These are phyloP conservation scores for Endocalyx cinctus DNA, from an alignment of 2,329 filamentous ascomycete genomes.

Conservation along the genomic window DNA sequence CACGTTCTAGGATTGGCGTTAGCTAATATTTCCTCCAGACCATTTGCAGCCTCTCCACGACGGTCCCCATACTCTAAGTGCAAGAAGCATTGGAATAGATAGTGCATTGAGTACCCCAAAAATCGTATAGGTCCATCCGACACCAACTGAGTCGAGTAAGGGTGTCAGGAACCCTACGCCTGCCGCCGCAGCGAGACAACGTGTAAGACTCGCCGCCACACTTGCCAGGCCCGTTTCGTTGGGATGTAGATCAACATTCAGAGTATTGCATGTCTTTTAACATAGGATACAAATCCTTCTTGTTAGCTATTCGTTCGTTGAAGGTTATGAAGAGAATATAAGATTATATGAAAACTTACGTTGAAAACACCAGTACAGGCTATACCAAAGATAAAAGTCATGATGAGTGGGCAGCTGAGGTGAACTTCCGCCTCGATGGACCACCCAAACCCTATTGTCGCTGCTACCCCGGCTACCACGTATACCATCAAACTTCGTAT, in stretches of 20 bases:
- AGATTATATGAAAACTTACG: not conserved
- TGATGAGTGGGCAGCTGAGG: not conserved
- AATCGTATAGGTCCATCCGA: not conserved
- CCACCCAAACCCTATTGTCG: not conserved
- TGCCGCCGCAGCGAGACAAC: not conserved
- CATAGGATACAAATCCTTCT: not conserved
- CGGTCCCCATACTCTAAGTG: not conserved
- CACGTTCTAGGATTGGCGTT: no score
- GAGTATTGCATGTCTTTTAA: not conserved
- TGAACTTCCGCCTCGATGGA: not conserved
- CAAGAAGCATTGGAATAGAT: not conserved
- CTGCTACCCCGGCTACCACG: not conserved
- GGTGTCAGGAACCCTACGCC: not conserved
- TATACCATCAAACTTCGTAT: constrained; percentile 4
- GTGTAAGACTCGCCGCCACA: not conserved
- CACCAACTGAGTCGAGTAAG: not conserved
- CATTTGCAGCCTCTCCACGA: not conserved
- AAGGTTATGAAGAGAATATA: no score
- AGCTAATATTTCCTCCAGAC: no score
- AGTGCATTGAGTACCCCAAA: not conserved
- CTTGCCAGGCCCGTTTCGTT: not conserved
- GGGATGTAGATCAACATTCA: not conserved
- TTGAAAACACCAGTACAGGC: not conserved
- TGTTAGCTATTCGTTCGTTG: no score
- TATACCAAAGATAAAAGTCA: not conserved